A percentile compares a stretch with the other conserved stretches of the same genome.
Evolutionary conservation across 495 filamentous ascomycete species (phyloP).

Genomic region (Beverwykella pulmonaria): DNA sequence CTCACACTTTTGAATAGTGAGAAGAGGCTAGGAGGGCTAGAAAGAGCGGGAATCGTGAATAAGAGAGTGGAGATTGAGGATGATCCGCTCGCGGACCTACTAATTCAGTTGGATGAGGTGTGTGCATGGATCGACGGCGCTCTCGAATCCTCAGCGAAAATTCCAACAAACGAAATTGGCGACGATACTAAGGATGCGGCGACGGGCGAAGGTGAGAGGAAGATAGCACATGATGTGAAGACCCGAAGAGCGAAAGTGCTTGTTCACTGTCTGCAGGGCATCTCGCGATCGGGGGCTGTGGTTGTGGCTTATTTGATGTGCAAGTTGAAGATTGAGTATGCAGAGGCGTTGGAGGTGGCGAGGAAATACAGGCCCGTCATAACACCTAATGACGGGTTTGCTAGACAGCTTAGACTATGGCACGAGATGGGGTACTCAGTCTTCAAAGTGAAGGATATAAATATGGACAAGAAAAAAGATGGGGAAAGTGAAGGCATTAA

Average conservation of each 20-base stretch:
- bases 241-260: neutral
- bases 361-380: slow-evolving; percentile 1
- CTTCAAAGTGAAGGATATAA: neutral
- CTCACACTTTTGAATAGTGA: neutral
- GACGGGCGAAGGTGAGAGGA: neutral
- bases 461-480: neutral
- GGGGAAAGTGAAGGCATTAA: neutral
- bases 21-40: neutral
- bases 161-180: too few species aligned
- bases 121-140: slow-evolving; percentile 16
- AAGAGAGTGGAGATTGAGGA: slow-evolving; percentile 14
- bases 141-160: neutral
- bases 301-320: slow-evolving; percentile 20
- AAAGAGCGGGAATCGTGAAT: neutral
- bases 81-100: slow-evolving; percentile 11
- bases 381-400: slow-evolving; percentile 11
- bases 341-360: slow-evolving; percentile 4
- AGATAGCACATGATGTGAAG: neutral
- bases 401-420: slow-evolving; percentile 13
- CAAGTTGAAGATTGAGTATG: neutral
- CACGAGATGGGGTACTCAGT: neutral
- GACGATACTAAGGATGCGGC: too few species aligned
- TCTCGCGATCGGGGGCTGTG: slow-evolving; percentile 9
- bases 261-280: slow-evolving; percentile 20
- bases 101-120: neutral